Conservation (phyloP, 441 rosid genomes). For the Lepidium campestre region DNA sequence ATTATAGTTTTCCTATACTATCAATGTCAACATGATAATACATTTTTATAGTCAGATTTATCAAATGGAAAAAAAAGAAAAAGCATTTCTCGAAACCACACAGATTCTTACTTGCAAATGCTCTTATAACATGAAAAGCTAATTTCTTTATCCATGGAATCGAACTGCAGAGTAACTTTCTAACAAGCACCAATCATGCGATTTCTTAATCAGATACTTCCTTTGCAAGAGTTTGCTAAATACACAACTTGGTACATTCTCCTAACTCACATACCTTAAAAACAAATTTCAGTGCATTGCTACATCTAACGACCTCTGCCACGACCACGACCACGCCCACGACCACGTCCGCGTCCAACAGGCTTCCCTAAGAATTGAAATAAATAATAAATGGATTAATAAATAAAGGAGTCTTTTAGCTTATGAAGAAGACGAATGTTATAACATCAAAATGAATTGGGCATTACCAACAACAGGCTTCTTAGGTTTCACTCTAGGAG, state of each 20-base stretch:
- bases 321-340: conserved; percentile 72
- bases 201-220: conserved; percentile 3
- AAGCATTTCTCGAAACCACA: background rate
- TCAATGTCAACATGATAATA: background rate
- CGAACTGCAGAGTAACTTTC: conserved; percentile 4
- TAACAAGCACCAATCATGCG: background rate
- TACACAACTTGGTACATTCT: conserved; percentile 10
- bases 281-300: background rate
- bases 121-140: conserved; percentile 10
- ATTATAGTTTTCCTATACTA: background rate
- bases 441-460: background rate
- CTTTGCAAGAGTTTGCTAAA: conserved; percentile 15
- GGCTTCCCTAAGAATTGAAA: conserved; percentile 43
- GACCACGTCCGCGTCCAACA: conserved; percentile 73
- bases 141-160: conserved; percentile 17
- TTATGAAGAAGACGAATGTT: background rate
- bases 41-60: conserved; percentile 5
- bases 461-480: conserved; percentile 69
- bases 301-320: conserved; percentile 55
- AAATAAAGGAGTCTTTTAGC: background rate
- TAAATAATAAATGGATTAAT: background rate
- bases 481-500: conserved; percentile 77
- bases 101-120: background rate
- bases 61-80: conserved; percentile 5
- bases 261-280: conserved; percentile 14